A percentile compares a stretch with the other conserved stretches of the same genome.
Conservation (phyloP, 73 alveolate genomes). For the Symbiodinium pilosum region DNA sequence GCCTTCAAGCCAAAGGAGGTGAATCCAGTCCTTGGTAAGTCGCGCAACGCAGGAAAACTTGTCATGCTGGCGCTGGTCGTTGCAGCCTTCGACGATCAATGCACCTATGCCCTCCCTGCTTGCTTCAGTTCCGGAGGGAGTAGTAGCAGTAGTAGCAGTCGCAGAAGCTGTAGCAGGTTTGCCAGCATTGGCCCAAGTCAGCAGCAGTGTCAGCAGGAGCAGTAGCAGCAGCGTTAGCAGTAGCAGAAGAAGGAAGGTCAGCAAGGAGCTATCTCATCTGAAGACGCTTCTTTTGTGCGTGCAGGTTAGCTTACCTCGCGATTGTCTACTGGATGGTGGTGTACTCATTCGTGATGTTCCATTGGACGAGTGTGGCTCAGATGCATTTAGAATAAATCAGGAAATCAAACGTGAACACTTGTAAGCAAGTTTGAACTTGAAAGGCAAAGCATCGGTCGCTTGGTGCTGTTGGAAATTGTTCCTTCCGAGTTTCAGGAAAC, state of each 20-base stretch:
- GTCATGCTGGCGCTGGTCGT: not conserved
- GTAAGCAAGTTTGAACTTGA: too few relatives aligned
- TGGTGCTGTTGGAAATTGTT: too few relatives aligned
- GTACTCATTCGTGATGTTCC: not conserved
- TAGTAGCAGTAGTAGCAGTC: too few relatives aligned
- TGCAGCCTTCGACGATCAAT: not conserved
- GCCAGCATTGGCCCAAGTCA: not conserved
- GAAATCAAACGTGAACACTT: too few relatives aligned
- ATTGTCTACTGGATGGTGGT: not conserved
- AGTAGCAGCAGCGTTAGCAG: not conserved
- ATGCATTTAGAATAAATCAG: not conserved
- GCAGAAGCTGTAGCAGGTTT: not conserved
- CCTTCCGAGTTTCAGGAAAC: too few relatives aligned
- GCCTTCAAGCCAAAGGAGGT: too few relatives aligned
- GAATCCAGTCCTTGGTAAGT: too few relatives aligned
- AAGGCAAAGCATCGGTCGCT: too few relatives aligned
- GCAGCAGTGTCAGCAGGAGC: not conserved
- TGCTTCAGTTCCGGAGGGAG: too few relatives aligned
- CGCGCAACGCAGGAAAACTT: not conserved
- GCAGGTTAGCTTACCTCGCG: not conserved
- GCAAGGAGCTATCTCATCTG: not conserved
- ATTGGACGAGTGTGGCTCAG: not conserved
- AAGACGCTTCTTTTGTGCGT: not conserved
- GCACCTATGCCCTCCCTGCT: not conserved
- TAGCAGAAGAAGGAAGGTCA: not conserved